Base-by-base conservation (phyloP, 176 grass and related monocot species). In the Tillandsia fasciculata region DNA sequence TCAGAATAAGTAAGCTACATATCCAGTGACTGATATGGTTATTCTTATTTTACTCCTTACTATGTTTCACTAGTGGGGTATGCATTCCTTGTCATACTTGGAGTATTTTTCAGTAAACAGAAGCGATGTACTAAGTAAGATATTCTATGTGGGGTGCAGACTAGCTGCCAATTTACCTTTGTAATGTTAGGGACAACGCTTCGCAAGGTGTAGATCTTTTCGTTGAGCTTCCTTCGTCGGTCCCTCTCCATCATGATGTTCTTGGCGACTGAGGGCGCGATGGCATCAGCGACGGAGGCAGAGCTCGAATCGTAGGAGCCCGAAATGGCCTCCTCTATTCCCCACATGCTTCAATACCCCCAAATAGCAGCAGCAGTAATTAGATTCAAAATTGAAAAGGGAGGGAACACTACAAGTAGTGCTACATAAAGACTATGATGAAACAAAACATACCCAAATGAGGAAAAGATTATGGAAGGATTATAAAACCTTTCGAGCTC, bases 101-200 rank as follows among this genome's bases (percentile, higher is more conserved):
- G 29, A 33, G 29, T 33, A 33, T 4, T 33, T 33, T 33, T 33
- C 29, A 33, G 29, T 33, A 33, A 33, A 3, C 29, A 33, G 4
- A 33, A 33, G 29, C 3, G 3, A 33, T 33, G 29, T 33, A 33
- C 29, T 5, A 5, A 42, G 4, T 42, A 42, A 42, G 33, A 6
- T 42, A 42, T 42, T 42, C 33, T 42, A 42, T 7, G 4, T 1
- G 4, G 4, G 33, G 4, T 42, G 0, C 29, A 0, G 3, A 4
- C 29, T 33, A 5, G 29, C 29, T 33, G 29, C 3, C 3, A 42
- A 42, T 47, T 26, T 42, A 84, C 86, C 76, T 88, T 92, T 5
- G 79, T 92, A 59, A 92, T 92, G 66, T 74, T 84, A 0, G 89
- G 89, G 42, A 92, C 89, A 63, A 82, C 54, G 65, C 85, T 83